Conservation (phyloP, 805 yeast species). For the Kregervanrija pseudodelftensis region DNA sequence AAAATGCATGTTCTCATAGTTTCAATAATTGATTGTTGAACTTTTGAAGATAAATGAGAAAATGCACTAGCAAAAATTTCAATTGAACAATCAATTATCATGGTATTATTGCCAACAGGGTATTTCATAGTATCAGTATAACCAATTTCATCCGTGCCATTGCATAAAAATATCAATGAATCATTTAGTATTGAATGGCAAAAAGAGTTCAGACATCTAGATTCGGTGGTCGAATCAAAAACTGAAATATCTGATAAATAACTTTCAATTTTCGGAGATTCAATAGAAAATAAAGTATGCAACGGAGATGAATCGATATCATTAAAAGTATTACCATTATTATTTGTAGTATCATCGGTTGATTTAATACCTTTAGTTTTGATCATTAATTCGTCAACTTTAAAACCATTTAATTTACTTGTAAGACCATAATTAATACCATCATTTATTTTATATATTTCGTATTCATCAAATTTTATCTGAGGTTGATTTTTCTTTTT, state of each 20-base stretch:
- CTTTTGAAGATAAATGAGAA: conserved; percentile 63
- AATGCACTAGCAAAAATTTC: conserved; percentile 67
- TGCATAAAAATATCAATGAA: conserved; percentile 27
- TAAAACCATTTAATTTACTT: conserved; percentile 29
- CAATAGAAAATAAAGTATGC: conserved; percentile 25
- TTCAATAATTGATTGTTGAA: conserved; percentile 85
- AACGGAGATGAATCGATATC: conserved; percentile 22
- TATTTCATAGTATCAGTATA: conserved; percentile 29
- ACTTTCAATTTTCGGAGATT: conserved; percentile 25
- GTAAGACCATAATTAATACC: conserved; percentile 37
- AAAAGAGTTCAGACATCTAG: conserved; percentile 29
- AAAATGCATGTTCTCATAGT: conserved; percentile 54
- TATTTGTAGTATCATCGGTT: not conserved
- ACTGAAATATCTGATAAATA: conserved; percentile 16
- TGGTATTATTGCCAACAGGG: conserved; percentile 40
- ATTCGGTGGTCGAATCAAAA: conserved; percentile 31
- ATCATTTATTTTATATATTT: conserved; percentile 31
- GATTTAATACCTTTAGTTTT: conserved; percentile 9
- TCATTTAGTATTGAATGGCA: conserved; percentile 36
- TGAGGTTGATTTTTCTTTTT: conserved; percentile 9
- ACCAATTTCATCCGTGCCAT: conserved; percentile 20
- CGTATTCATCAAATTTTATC: conserved; percentile 16
- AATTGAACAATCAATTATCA: conserved; percentile 70
- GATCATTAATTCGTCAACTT: conserved; percentile 26
- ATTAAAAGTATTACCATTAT: conserved; percentile 2